These are phyloP conservation scores for Avicennia marina DNA, from an alignment of 257 asterid species.

Conservation along the genomic window DNA sequence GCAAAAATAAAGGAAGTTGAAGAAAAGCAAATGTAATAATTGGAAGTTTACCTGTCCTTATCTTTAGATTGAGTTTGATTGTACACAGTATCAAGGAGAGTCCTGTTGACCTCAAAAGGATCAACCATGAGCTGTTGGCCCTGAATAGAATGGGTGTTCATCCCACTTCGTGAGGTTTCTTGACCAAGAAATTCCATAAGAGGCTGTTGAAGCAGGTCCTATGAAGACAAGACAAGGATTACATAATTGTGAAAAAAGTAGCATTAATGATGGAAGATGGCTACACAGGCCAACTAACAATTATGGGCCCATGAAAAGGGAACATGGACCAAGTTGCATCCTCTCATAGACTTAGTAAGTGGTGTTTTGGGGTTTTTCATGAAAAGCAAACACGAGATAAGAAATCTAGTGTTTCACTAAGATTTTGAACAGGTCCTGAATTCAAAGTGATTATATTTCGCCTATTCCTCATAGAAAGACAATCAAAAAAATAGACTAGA, in stretches of 20 bases:
- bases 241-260: slow-evolving; percentile 1
- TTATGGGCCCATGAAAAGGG: neutral
- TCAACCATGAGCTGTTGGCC: slow-evolving; percentile 31
- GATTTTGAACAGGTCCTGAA: too few relatives aligned
- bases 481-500: too few relatives aligned
- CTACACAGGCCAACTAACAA: too few relatives aligned
- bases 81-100: slow-evolving; percentile 39
- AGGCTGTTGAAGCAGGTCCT: slow-evolving; percentile 86
- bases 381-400: too few relatives aligned
- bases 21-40: neutral
- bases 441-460: too few relatives aligned
- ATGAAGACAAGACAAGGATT: slow-evolving; percentile 9
- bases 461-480: too few relatives aligned
- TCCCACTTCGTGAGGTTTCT: slow-evolving; percentile 41
- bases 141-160: slow-evolving; percentile 25
- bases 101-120: slow-evolving; percentile 45
- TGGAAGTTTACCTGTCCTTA: slow-evolving; percentile 40
- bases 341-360: too few relatives aligned
- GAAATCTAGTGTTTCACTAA: too few relatives aligned
- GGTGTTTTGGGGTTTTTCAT: too few relatives aligned
- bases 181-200: slow-evolving; percentile 53
- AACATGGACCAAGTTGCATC: neutral
- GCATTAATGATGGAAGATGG: slow-evolving; percentile 6
- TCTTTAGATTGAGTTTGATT: slow-evolving; percentile 41
- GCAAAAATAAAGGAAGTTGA: neutral